A percentile compares a stretch with the other conserved stretches of the same genome.
phyloP scores from a whole-genome alignment of 768 basidiomycete genomes.

The Tephrocybe rancida region DNA sequence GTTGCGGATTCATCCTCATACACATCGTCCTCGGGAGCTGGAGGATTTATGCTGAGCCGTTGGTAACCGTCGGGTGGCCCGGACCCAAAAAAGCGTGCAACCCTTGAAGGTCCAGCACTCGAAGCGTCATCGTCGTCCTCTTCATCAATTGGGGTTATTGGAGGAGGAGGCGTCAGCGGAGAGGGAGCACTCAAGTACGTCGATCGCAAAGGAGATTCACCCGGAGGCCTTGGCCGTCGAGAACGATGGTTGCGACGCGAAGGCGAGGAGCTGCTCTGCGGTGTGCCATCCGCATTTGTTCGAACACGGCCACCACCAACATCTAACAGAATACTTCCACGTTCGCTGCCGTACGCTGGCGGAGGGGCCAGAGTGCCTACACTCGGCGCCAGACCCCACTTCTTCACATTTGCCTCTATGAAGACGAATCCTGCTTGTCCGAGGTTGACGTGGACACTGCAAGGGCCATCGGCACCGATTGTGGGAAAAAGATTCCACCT shows the following conservation, averaged over 20 bases:
- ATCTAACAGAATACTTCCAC: constrained; percentile 94
- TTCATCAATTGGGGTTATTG: constrained; percentile 81
- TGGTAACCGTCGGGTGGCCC: constrained; percentile 28
- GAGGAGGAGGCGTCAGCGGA: constrained; percentile 57
- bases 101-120: constrained; percentile 50
- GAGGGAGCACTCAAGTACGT: constrained; percentile 44
- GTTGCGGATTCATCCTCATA: constrained; percentile 23
- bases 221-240: constrained; percentile 48
- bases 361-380: constrained; percentile 97
- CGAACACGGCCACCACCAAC: constrained; percentile 76
- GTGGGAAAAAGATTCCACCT: constrained; percentile 96
- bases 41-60: constrained; percentile 26
- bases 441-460: constrained; percentile 95
- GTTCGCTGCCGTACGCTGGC: constrained; percentile 96
- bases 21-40: constrained; percentile 21
- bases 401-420: constrained; percentile 99
- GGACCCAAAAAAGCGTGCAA: constrained; percentile 23
- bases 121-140: constrained; percentile 44
- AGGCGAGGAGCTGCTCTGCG: constrained; percentile 47
- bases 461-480: constrained; percentile 94
- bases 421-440: constrained; percentile 99
- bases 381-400: constrained; percentile 98
- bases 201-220: constrained; percentile 57
- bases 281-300: constrained; percentile 37
- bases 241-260: constrained; percentile 65